Conservation (phyloP, 176 grass and related monocot species). For the Juncus effusus region DNA sequence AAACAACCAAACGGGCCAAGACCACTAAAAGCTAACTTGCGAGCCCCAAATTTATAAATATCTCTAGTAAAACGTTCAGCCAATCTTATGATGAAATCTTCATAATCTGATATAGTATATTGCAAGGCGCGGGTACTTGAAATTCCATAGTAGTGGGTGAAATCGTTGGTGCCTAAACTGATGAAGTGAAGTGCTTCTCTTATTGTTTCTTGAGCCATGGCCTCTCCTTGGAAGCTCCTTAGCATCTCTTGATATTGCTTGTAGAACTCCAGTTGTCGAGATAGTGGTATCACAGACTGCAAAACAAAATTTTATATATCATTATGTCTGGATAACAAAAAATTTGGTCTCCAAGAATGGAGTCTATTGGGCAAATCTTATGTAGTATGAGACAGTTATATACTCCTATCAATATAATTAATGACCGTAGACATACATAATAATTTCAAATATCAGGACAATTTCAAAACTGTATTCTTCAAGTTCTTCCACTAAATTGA, state of each 20-base stretch:
- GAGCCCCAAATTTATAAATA: constrained; percentile 52
- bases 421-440: no score
- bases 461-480: no score
- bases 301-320: background rate
- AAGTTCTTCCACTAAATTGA: no score
- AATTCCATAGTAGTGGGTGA: constrained; percentile 32
- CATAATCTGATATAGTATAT: constrained; percentile 37
- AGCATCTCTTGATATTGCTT: constrained; percentile 50
- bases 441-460: no score
- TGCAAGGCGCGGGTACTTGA: constrained; percentile 18
- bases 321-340: no score
- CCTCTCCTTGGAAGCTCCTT: constrained; percentile 25
- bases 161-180: constrained; percentile 80
- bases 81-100: constrained; percentile 42
- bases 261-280: constrained; percentile 66
- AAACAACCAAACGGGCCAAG: background rate
- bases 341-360: no score
- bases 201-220: constrained; percentile 26
- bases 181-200: constrained; percentile 50
- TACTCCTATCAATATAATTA: no score
- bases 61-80: constrained; percentile 25
- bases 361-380: no score
- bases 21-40: constrained; percentile 38
- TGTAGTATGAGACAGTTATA: no score
- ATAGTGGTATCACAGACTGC: constrained; percentile 65